Conservation (phyloP, 805 yeast species). For the Saccharomycopsis schoenii region DNA sequence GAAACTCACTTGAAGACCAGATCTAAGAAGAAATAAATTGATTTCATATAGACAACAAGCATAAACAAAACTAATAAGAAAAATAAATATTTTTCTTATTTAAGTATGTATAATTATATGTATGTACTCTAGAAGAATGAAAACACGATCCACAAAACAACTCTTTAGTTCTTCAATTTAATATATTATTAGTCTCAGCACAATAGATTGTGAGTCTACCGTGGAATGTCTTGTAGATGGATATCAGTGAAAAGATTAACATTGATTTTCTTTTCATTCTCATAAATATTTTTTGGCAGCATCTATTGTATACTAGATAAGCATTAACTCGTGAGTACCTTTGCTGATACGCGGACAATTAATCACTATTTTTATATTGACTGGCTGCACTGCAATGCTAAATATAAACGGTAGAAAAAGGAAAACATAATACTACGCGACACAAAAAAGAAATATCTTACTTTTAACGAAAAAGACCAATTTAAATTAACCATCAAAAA, state of each 20-base stretch:
- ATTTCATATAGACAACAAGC: neutral
- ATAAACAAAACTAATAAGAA: neutral
- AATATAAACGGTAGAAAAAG: no score
- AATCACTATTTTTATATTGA: neutral
- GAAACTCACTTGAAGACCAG: conserved; percentile 37
- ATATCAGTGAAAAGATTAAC: neutral
- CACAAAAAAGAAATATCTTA: no score
- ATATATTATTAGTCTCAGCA: conserved; percentile 1
- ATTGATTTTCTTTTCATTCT: neutral
- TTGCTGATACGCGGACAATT: neutral
- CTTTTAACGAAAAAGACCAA: no score
- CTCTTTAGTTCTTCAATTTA: neutral
- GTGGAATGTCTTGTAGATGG: neutral
- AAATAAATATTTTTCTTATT: neutral
- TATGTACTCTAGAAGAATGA: neutral
- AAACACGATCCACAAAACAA: neutral
- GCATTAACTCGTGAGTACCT: conserved; percentile 18
- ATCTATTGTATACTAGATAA: neutral
- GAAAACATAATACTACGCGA: no score
- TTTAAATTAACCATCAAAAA: no score
- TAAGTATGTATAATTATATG: neutral
- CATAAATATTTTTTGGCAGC: neutral
- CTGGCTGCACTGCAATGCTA: neutral
- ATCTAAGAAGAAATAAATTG: conserved; percentile 24
- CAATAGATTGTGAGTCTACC: neutral